phyloP scores from a whole-genome alignment of 768 basidiomycete species.

The Boletus rubroflammeus region DNA sequence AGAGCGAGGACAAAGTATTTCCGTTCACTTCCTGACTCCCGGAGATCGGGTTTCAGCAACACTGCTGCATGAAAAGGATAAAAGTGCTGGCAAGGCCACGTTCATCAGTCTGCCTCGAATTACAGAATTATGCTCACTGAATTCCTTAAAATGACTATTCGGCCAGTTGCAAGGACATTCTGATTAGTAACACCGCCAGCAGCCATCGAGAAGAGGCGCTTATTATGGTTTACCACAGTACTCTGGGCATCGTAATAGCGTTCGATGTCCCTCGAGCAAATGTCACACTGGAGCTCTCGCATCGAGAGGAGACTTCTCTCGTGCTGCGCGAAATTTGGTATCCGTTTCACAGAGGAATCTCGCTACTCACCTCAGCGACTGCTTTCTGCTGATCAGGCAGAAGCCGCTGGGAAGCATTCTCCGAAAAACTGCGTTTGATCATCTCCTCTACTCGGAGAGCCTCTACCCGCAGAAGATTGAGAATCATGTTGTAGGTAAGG shows the following conservation, averaged over 20 bases:
- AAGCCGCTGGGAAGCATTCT: constrained; percentile 90
- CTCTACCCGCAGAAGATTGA: constrained; percentile 94
- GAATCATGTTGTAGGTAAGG: constrained; percentile 98
- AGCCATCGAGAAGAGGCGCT: constrained; percentile 57
- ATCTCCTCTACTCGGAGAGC: constrained; percentile 96
- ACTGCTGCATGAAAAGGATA: constrained; percentile 64
- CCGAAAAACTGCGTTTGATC: constrained; percentile 99
- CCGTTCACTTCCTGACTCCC: constrained; percentile 48
- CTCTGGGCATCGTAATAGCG: constrained; percentile 69
- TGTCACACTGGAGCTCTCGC: constrained; percentile 61
- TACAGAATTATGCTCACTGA: constrained; percentile 48
- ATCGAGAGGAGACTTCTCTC: constrained; percentile 65
- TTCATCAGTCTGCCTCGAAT: not conserved
- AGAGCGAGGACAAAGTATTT: constrained; percentile 69
- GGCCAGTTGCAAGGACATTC: constrained; percentile 66
- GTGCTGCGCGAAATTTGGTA: constrained; percentile 42
- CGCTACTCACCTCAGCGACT: constrained; percentile 65
- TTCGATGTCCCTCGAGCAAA: constrained; percentile 72
- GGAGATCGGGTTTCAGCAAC: constrained; percentile 60
- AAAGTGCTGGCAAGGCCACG: constrained; percentile 60
- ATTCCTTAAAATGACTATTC: constrained; percentile 82
- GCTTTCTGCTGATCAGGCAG: constrained; percentile 91
- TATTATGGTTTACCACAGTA: constrained; percentile 61
- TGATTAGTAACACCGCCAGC: constrained; percentile 56
- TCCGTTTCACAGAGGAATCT: constrained; percentile 3